Base-by-base conservation (phyloP, 2,329 filamentous ascomycete species). In the Fusarium anguioides region DNA sequence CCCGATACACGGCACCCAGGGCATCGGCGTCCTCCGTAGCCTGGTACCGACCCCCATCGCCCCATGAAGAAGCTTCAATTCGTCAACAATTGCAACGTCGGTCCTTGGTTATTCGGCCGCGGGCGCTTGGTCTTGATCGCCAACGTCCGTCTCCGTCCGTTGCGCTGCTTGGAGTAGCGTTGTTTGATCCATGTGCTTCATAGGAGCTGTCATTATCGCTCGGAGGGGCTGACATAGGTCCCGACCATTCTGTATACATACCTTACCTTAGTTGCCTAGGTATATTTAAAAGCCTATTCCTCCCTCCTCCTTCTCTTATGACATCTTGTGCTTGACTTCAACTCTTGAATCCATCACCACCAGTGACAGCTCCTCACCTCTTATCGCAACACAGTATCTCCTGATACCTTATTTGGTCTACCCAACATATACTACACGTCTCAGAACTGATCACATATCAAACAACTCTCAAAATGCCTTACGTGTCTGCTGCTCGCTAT, bases 401-500 rank as follows among this genome's bases (percentile, higher is more conserved):
- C 40, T 44, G 24, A 46, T 46, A 42, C 27, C 47, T 68, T 31
- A 18, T 18, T 12, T 29, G 27, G 27, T 40, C n/a, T 33, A 42
- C 44, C 17, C 41, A 7, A 45, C 37, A 60, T 57, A 58, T 48
- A 42, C 50, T 39, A 41, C 41, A 42, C 46, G 11, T 48, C 41
- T 42, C 29, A 47, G 27, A 27, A 54, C 54, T 60, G 36, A 57
- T 27, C 52, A 27, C 46, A 51, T 42, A 48, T 42, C 42, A 39
- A 52, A 70, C 64, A 55, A 60, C 48, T 23, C 51, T 54, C 65
- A 69, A 40, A 44, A 89, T 89, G 86, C 80, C 87, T 68, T 77
- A 79, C 71, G 79, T 90, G 62, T 82, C 86, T 61, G 81, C 87
- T 74, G 91, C 92, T 73, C 89, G 90, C 77, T 95, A 94, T 78